Evolutionary conservation across 139 green algal genomes (phyloP), one percentile per base, ranked within the genome.

Genomic region (Chlorella vulgaris): DNA sequence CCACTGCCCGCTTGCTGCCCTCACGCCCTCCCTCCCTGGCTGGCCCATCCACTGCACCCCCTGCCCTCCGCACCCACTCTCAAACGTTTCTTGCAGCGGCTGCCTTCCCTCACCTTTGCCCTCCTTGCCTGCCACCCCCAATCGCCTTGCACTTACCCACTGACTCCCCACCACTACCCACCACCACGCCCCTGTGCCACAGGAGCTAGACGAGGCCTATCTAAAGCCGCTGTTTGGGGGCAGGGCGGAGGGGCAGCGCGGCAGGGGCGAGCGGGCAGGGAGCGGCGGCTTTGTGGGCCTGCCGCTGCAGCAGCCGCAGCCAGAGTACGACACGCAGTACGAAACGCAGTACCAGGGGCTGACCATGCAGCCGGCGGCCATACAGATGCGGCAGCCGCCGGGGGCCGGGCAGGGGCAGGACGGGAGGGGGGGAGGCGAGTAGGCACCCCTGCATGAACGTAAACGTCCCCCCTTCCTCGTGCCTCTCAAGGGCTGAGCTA

Each of bases 121-220:
- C n/a, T n/a, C n/a, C n/a, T n/a, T n/a, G n/a, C n/a, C n/a, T n/a
- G n/a, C n/a, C n/a, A n/a, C n/a, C n/a, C n/a, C n/a, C n/a, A n/a
- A n/a, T n/a, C n/a, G n/a, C n/a, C n/a, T n/a, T n/a, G n/a, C n/a
- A n/a, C n/a, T n/a, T n/a, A n/a, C n/a, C n/a, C n/a, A n/a, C n/a
- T n/a, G n/a, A n/a, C n/a, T 6, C 24, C 50, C 68, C 40, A 29
- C 31, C 42, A 69, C 33, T 26, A 8, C 67, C 1, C 53, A 39
- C 7, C 33, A 19, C 1, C 5, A 24, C 53, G 35, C 35, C 26
- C 19, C 29, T 73, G 2, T 51, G 51, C 33, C 76, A 70, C 84
- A 88, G 76, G 68, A 58, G 10, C 1, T 91, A 47, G 88, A 92
- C 58, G 62, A 80, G 7, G n/a, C 35, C 15, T 77, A 76, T 7